phyloP scores from a whole-genome alignment of 441 rosid genomes.

The Pelargonium citronellum region DNA sequence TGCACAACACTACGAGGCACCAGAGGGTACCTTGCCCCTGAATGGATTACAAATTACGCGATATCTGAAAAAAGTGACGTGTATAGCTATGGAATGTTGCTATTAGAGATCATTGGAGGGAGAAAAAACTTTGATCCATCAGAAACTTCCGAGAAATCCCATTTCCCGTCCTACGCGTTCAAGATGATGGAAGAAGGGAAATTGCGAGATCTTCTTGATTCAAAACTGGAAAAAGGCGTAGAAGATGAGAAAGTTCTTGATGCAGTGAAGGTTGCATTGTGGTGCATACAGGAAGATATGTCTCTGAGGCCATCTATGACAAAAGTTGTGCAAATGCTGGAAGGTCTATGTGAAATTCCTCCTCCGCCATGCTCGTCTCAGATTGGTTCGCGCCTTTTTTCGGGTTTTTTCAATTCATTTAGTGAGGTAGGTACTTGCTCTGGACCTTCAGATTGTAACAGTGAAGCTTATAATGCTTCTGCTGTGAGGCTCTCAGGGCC shows the following conservation, averaged over 20 bases:
- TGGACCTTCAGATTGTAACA: constrained; percentile 66
- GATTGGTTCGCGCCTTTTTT: constrained; percentile 50
- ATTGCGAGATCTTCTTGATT: constrained; percentile 58
- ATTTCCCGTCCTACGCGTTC: constrained; percentile 79
- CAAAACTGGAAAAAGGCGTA: constrained; percentile 37
- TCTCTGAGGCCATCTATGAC: constrained; percentile 68
- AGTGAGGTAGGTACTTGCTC: constrained; percentile 72
- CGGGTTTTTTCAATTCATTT: constrained; percentile 39
- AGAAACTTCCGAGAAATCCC: constrained; percentile 66
- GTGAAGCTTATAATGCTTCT: constrained; percentile 60
- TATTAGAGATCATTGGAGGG: constrained; percentile 84
- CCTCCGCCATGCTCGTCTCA: constrained; percentile 63
- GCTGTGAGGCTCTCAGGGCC: constrained; percentile 90
- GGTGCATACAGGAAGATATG: constrained; percentile 97
- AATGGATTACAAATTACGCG: constrained; percentile 89
- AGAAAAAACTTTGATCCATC: constrained; percentile 64
- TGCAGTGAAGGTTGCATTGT: constrained; percentile 70
- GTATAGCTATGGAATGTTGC: constrained; percentile 83
- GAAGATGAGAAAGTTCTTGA: constrained; percentile 43
- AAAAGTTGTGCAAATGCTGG: constrained; percentile 91
- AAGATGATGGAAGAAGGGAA: constrained; percentile 93
- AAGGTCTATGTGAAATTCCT: constrained; percentile 64
- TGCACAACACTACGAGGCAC: constrained; percentile 91
- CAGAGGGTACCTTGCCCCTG: constrained; percentile 89
- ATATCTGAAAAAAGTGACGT: constrained; percentile 94